phyloP scores from a whole-genome alignment of 306 rosid species.

The Hippophae rhamnoides region DNA sequence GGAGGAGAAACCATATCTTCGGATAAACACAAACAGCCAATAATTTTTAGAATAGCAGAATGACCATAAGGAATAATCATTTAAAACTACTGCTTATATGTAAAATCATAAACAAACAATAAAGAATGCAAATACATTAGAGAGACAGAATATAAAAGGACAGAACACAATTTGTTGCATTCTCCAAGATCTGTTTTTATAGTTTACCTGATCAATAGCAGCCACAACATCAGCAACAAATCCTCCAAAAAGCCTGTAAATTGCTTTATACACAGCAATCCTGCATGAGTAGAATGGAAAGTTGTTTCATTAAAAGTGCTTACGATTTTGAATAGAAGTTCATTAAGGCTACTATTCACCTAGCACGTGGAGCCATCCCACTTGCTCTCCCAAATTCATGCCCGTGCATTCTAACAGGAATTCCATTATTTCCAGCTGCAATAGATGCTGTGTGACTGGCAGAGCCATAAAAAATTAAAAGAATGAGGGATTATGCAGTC shows the following conservation, averaged over 20 bases:
- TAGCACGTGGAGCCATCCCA: slow-evolving; percentile 99
- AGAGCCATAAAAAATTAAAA: slow-evolving; percentile 13
- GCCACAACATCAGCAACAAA: slow-evolving; percentile 97
- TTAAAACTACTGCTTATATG: background rate
- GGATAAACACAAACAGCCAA: too few relatives aligned
- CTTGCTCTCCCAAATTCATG: slow-evolving; percentile 97
- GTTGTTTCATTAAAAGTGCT: slow-evolving; percentile 16
- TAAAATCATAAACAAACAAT: background rate
- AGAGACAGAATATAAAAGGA: background rate
- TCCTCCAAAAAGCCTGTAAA: slow-evolving; percentile 94
- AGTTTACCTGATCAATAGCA: slow-evolving; percentile 88
- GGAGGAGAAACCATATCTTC: too few relatives aligned
- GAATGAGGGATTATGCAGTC: slow-evolving; percentile 9
- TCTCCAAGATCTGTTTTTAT: slow-evolving; percentile 11
- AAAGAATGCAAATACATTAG: too few relatives aligned
- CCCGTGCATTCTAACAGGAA: slow-evolving; percentile 91
- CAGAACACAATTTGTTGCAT: slow-evolving; percentile 3
- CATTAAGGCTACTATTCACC: slow-evolving; percentile 37
- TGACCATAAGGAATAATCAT: too few relatives aligned
- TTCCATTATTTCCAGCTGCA: slow-evolving; percentile 98
- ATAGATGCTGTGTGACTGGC: slow-evolving; percentile 95
- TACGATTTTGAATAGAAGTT: slow-evolving; percentile 15
- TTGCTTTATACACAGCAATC: slow-evolving; percentile 98
- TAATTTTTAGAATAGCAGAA: too few relatives aligned
- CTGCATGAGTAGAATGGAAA: slow-evolving; percentile 37